Evolutionary conservation across 1,284 basidiomycete genomes (phyloP).

Genomic region (Mycosarcoma maydis): DNA sequence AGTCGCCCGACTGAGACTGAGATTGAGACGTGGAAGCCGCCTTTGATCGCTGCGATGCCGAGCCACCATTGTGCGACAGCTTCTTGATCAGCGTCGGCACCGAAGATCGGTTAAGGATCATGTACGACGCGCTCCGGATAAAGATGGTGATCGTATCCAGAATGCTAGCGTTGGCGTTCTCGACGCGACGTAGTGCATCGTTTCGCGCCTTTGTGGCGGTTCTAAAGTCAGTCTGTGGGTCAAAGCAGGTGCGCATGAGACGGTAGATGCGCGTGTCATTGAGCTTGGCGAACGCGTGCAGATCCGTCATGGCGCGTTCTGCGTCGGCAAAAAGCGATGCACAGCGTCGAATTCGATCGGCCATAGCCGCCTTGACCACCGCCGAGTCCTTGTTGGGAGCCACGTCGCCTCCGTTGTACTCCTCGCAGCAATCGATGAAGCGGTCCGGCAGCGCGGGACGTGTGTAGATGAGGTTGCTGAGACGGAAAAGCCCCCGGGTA

Average conservation of each 20-base stretch:
- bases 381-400: conserved; percentile 76
- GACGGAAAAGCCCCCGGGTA: conserved; percentile 72
- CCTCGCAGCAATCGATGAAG: conserved; percentile 57
- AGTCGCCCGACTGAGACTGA: conserved; percentile 11
- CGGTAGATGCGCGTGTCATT: conserved; percentile 89
- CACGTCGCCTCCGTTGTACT: conserved; percentile 74
- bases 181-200: conserved; percentile 51
- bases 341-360: conserved; percentile 35
- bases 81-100: conserved; percentile 76
- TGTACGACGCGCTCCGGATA: conserved; percentile 77
- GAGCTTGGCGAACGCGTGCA: conserved; percentile 82
- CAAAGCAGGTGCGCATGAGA: conserved; percentile 81
- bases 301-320: conserved; percentile 79
- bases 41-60: conserved; percentile 5
- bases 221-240: conserved; percentile 83
- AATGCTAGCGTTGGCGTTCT: conserved; percentile 41
- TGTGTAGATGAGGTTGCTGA: conserved; percentile 69
- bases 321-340: conserved; percentile 70
- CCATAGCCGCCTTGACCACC: conserved; percentile 62
- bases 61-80: conserved; percentile 11
- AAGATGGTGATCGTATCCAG: conserved; percentile 76
- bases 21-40: conserved; percentile 5
- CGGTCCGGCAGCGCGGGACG: conserved; percentile 37
- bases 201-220: conserved; percentile 75
- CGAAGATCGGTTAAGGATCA: conserved; percentile 83